Base-by-base conservation (phyloP, 1,284 basidiomycete genomes). In the Tilletia setariae region DNA sequence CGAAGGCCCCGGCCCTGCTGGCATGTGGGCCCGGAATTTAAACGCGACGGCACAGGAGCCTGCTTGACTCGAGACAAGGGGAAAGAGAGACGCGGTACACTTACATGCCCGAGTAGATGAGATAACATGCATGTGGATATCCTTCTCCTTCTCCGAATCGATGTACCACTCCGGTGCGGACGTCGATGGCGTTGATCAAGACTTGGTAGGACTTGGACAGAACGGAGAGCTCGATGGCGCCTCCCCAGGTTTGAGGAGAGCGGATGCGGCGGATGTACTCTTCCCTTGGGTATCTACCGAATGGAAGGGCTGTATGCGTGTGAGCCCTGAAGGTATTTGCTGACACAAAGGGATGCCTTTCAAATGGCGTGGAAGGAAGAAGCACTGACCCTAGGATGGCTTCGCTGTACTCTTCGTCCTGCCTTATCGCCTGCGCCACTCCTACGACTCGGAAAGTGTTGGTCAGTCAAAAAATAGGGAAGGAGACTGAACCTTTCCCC, bases 221-320 rank as follows among this genome's bases (percentile, higher is more conserved):
- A 32, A 78, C 71, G 2, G 71, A 66, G 6, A 78, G 71, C 51
- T 78, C 76, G 21, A 78, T 74, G 1, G 74, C 76, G 19, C 76
- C 76, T 4, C 76, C 76, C 76, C 76, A 77, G 6, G 66, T 63
- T 51, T 53, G 16, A 25, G 66, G 66, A 19, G 42, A 44, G 16
- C 44, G 49, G 46, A 67, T 67, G 16, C 47, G 42, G 7, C 19
- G 32, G n/a, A 63, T 63, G 35, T 67, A 67, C 47, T 63, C 40
- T 21, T 61, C 51, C 4, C 65, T 23, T 4, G 65, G 61, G 21
- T 66, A 40, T 23, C 66, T 67, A 43, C n/a, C n/a, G n/a, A 40
- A 40, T 40, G 6, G 6, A 40, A 40, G 35, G 35, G 35, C 35
- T 4, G 11, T 40, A 6, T 40, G 11, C 4, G 35, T 40, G 35